A percentile compares a stretch with the other conserved stretches of the same genome.
Conservation (phyloP, 495 filamentous ascomycete genomes). For the Xylaria cubensis region DNA sequence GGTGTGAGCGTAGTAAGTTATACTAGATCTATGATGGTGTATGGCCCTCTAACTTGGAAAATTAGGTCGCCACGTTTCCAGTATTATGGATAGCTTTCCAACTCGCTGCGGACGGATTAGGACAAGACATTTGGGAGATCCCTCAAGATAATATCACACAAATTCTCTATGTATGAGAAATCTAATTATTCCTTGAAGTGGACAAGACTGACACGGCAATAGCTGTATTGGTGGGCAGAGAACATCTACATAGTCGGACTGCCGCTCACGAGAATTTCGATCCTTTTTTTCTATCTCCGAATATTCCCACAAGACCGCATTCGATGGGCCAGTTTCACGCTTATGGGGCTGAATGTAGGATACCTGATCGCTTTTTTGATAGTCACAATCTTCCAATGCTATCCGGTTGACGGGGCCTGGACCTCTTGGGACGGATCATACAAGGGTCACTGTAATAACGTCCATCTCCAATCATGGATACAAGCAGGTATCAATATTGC, state of each 20-base stretch:
- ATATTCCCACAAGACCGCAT: constrained; percentile 54
- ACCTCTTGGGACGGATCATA: constrained; percentile 44
- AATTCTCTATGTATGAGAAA: constrained; percentile 33
- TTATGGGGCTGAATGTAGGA: constrained; percentile 44
- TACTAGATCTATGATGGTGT: neutral
- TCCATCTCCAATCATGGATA: constrained; percentile 43
- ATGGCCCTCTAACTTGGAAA: neutral
- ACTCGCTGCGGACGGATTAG: constrained; percentile 32
- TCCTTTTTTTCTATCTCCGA: constrained; percentile 60
- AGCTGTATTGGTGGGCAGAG: constrained; percentile 50
- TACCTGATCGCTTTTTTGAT: constrained; percentile 44
- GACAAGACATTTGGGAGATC: constrained; percentile 40
- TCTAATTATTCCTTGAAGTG: neutral
- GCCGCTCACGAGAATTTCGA: constrained; percentile 54
- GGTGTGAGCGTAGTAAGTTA: constrained; percentile 13
- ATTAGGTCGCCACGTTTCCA: constrained; percentile 24
- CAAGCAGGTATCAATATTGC: constrained; percentile 46
- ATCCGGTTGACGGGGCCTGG: constrained; percentile 49
- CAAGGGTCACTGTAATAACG: constrained; percentile 46
- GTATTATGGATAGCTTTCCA: constrained; percentile 20
- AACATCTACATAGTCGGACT: constrained; percentile 49
- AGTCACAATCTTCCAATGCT: constrained; percentile 51
- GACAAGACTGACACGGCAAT: constrained; percentile 11
- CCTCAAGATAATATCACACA: constrained; percentile 37
- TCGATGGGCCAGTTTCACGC: constrained; percentile 41